Evolutionary conservation across 2,329 filamentous ascomycete genomes (phyloP), one percentile per base, ranked within the genome.

Genomic region (Ascosphaera apis): DNA sequence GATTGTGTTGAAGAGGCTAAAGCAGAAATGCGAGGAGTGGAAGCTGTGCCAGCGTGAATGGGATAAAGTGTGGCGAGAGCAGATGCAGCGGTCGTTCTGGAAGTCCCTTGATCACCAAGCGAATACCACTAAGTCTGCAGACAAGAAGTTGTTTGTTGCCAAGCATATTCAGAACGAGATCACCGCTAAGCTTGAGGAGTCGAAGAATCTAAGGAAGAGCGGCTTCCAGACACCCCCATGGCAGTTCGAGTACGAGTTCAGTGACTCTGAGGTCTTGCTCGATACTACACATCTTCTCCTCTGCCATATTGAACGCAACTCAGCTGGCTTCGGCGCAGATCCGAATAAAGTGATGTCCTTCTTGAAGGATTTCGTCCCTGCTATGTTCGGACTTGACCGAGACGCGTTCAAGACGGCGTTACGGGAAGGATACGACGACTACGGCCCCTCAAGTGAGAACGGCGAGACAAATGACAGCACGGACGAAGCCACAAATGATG

Each of bases 1-100:
- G 0, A 73, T 95, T 27, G 69, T 98, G 18, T 63, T 98, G 40
- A 76, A 80, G 36, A 72, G 88, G 9, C 66, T 98, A 46, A 95
- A 95, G 59, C 81, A 91, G 48, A 93, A 95, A 53, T 76, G 91
- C 32, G 88, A 98, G 54, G 84, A 95, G 48, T 98, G 88, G 88
- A 82, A 91, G 43, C 84, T 91, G 45, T 86, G 82, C 4, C 35
- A 80, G 63, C 81, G 88, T 21, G 91, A 98, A 52, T 98, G 88
- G 88, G 84, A 95, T 55, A 93, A 93, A 57, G 83, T 98, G 5
- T 98, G 88, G 88, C 82, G 88, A 43, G 76, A 82, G 35, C 88
- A 95, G 58, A 95, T 86, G 16, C 78, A 91, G 50, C 76, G 78
- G 48, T 86, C 91, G 61, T 91, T 93, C 56, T 80, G 91, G 58